Conservation (phyloP, 2,329 filamentous ascomycete genomes). For the Neoascochyta sp. region DNA sequence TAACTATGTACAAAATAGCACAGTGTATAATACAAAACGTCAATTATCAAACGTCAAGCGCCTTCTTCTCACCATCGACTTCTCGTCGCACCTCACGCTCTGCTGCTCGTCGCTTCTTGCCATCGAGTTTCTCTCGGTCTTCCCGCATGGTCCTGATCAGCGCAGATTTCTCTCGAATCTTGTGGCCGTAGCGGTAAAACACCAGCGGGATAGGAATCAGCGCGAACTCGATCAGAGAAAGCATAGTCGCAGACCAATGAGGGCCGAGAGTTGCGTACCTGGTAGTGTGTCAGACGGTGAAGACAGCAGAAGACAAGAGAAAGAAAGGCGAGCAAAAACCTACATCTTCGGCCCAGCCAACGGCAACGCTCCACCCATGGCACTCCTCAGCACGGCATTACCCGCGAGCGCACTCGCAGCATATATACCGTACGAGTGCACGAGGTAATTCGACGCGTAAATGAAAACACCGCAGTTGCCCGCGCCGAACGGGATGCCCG, state of each 20-base stretch:
- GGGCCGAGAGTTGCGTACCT: slow-evolving; percentile 64
- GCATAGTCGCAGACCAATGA: slow-evolving; percentile 74
- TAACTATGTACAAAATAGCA: background rate
- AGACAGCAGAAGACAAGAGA: background rate
- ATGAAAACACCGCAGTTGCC: slow-evolving; percentile 79
- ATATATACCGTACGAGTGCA: slow-evolving; percentile 75
- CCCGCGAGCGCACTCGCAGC: slow-evolving; percentile 76
- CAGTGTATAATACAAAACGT: background rate
- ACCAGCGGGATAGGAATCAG: slow-evolving; percentile 77
- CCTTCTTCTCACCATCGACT: slow-evolving; percentile 10
- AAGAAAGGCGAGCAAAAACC: slow-evolving; percentile 1
- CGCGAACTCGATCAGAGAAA: slow-evolving; percentile 68
- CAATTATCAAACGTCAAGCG: slow-evolving; percentile 6
- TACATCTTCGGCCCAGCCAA: slow-evolving; percentile 66
- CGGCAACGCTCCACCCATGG: slow-evolving; percentile 74
- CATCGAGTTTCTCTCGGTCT: slow-evolving; percentile 42
- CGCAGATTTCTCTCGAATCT: slow-evolving; percentile 54
- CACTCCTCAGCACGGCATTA: slow-evolving; percentile 69
- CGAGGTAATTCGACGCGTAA: slow-evolving; percentile 76
- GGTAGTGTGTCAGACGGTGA: slow-evolving; percentile 1
- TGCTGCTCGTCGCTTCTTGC: slow-evolving; percentile 37
- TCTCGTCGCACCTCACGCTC: slow-evolving; percentile 44
- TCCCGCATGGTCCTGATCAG: slow-evolving; percentile 51
- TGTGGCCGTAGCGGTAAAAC: slow-evolving; percentile 63
- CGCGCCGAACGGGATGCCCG: slow-evolving; percentile 73